These are phyloP conservation scores for Capsella rubella DNA, from an alignment of 441 rosid genomes.

Conservation along the genomic window DNA sequence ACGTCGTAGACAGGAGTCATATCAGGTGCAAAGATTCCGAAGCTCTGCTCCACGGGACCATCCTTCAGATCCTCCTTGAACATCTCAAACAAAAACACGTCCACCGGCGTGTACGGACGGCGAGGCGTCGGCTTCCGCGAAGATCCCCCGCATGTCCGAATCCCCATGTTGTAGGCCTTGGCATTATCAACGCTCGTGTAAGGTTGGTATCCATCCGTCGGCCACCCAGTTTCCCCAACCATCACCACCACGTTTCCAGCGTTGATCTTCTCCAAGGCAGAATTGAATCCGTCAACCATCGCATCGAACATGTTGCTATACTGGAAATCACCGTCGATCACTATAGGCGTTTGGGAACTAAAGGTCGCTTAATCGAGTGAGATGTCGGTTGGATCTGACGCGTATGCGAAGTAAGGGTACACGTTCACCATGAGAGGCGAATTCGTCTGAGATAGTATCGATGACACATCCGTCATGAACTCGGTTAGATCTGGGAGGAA, in stretches of 20 bases:
- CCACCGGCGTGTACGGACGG: slow-evolving; percentile 14
- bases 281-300: slow-evolving; percentile 31
- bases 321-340: slow-evolving; percentile 11
- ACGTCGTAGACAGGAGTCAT: slow-evolving; percentile 42
- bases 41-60: slow-evolving; percentile 48
- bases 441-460: slow-evolving; percentile 23
- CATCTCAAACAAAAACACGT: slow-evolving; percentile 43
- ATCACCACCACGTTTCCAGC: slow-evolving; percentile 25
- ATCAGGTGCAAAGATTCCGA: slow-evolving; percentile 42
- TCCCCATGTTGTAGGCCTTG: slow-evolving; percentile 31
- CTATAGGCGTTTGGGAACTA: background rate
- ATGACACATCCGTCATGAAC: slow-evolving; percentile 25
- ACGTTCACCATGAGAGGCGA: slow-evolving; percentile 40
- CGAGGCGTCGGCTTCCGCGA: slow-evolving; percentile 29
- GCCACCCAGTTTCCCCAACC: slow-evolving; percentile 41
- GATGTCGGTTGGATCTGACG: slow-evolving; percentile 28
- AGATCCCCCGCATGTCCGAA: slow-evolving; percentile 31
- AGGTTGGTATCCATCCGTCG: slow-evolving; percentile 38
- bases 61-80: slow-evolving; percentile 45
- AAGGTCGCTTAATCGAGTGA: slow-evolving; percentile 37
- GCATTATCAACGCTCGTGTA: slow-evolving; percentile 38
- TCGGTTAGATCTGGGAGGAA: slow-evolving; percentile 21
- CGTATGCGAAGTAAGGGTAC: slow-evolving; percentile 39
- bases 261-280: slow-evolving; percentile 34
- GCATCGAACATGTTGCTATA: slow-evolving; percentile 36